Base-by-base conservation (phyloP, 2,329 filamentous ascomycete species). In the Colletotrichum incanum region DNA sequence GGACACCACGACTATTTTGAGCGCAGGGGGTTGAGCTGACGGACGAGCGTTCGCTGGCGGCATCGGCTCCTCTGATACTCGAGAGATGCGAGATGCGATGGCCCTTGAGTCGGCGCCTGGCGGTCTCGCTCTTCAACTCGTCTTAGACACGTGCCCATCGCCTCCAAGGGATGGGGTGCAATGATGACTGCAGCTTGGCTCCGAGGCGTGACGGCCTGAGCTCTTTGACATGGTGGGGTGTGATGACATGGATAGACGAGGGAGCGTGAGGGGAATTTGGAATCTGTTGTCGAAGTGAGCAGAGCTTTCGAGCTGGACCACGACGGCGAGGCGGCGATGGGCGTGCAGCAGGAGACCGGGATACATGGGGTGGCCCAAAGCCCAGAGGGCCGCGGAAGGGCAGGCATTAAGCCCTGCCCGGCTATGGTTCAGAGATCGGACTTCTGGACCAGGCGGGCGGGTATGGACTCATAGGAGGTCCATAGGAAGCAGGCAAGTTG, bases 251-350 rank as follows among this genome's bases (percentile, higher is more conserved):
- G 31, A 31, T 28, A 20, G 34, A 56, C 23, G 18, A 23, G 34
- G 49, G 60, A 18, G 12, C 52, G 26, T 37, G n/a, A 11, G 31
- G 23, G 20, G 31, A 52, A 68, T 71, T 71, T 71, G 68, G 58
- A 71, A 71, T 68, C 43, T 2, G 18, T 14, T 5, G 12, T 43
- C 18, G n/a, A 58, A 58, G 50, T 20, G 58, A 50, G 68, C 34
- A 39, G 31, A 50, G 31, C 52, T 23, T 34, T 39, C 26, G 26
- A 63, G 43, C 50, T 63, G 56, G 63, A 66, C 39, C 26, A 39
- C 39, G 62, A 52, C 28, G 23, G 54, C 43, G 20, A 61, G 55
- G 20, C 37, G 47, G 54, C 23, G 5, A 43, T 58, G 43, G 50
- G n/a, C 52, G 26, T 62, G 20, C 12, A 39, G 39, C 39, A 34